Conservation (phyloP, 1,139 yeast genomes). For the Pneumocystis sp. region DNA sequence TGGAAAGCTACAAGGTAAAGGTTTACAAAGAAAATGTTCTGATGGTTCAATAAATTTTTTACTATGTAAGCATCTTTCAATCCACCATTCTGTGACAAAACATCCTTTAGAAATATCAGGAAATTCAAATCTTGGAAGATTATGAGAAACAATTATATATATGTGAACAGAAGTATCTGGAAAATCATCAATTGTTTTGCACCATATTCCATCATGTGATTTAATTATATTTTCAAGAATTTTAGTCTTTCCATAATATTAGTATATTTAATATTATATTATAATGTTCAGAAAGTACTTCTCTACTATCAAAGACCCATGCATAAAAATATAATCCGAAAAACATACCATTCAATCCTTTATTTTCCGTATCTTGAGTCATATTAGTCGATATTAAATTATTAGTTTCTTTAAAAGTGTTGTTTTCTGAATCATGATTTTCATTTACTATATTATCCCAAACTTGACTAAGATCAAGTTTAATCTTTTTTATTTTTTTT, state of each 20-base stretch:
- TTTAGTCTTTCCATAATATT: neutral
- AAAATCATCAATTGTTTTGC: neutral
- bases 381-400: neutral
- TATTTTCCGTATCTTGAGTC: neutral
- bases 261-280: neutral
- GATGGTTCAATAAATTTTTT: conserved; percentile 1
- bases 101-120: neutral
- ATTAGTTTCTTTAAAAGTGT: neutral
- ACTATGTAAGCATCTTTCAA: neutral
- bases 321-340: neutral
- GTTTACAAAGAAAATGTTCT: neutral
- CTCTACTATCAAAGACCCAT: neutral
- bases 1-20: neutral
- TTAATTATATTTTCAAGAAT: neutral
- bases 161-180: neutral
- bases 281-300: neutral
- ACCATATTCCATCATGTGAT: neutral
- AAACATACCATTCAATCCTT: neutral
- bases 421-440: neutral
- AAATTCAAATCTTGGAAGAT: neutral
- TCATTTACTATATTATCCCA: conserved; percentile 1
- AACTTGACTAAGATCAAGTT: neutral
- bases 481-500: neutral
- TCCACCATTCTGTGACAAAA: conserved; percentile 2
- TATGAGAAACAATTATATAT: neutral